phyloP scores from a whole-genome alignment of 495 filamentous ascomycete species.

The Bacidia rubella region DNA sequence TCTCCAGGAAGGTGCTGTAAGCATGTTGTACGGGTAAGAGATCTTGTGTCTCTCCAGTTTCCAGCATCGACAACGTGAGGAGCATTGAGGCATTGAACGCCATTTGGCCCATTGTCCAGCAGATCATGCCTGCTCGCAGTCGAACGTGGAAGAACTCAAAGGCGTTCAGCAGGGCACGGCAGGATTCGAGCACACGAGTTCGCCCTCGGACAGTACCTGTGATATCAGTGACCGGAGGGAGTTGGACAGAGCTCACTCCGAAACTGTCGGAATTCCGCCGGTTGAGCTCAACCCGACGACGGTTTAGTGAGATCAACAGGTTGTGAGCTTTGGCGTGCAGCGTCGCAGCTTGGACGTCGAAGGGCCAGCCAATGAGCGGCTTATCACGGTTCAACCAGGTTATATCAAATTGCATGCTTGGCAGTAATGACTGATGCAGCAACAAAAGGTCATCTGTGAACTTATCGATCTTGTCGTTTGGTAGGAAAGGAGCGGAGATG shows the following conservation, averaged over 20 bases:
- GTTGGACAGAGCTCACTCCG: constrained; percentile 2
- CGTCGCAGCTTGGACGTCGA: constrained; percentile 27
- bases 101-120: constrained; percentile 34
- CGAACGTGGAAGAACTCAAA: constrained; percentile 32
- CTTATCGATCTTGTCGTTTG: constrained; percentile 29
- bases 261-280: constrained; percentile 10
- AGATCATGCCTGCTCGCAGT: constrained; percentile 29
- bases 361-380: constrained; percentile 30
- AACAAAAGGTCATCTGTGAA: constrained; percentile 28
- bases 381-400: constrained; percentile 28
- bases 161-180: constrained; percentile 25
- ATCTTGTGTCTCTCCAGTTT: constrained; percentile 24
- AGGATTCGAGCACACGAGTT: constrained; percentile 28
- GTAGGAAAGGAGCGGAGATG: constrained; percentile 27
- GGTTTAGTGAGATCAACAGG: constrained; percentile 32
- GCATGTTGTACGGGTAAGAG: constrained; percentile 26
- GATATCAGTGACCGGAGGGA: neutral
- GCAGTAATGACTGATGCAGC: constrained; percentile 30
- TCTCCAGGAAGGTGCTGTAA: constrained; percentile 28
- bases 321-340: constrained; percentile 33
- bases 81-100: constrained; percentile 38
- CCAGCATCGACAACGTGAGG: constrained; percentile 29
- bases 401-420: constrained; percentile 30
- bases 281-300: constrained; percentile 25
- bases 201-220: constrained; percentile 25